Evolutionary conservation across 768 basidiomycete species (phyloP).

Genomic region (Pisolithus marmoratus): DNA sequence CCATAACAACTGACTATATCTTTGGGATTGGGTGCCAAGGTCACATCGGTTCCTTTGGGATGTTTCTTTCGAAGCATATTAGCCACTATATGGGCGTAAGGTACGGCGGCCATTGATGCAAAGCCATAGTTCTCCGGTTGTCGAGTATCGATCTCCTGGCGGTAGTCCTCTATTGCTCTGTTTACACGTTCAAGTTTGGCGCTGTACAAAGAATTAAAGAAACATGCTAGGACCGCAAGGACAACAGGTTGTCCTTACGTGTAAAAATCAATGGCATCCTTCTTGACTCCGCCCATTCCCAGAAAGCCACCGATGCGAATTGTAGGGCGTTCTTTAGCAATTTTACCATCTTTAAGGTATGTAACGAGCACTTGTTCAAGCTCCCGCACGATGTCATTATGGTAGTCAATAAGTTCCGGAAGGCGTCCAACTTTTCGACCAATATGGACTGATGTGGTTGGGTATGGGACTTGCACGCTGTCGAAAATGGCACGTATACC

Average conservation of each 20-base stretch:
- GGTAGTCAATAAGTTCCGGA: conserved; percentile 85
- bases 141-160: conserved; percentile 62
- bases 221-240: neutral
- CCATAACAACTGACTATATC: conserved; percentile 57
- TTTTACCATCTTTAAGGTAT: conserved; percentile 78
- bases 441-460: conserved; percentile 86
- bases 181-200: conserved; percentile 58
- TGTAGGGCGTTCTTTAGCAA: conserved; percentile 77
- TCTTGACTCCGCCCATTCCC: conserved; percentile 78
- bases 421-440: conserved; percentile 83
- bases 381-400: conserved; percentile 91
- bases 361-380: conserved; percentile 85
- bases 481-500: conserved; percentile 77
- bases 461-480: conserved; percentile 73
- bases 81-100: conserved; percentile 84
- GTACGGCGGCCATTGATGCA: conserved; percentile 83
- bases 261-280: conserved; percentile 92
- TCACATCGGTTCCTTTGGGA: conserved; percentile 65
- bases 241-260: conserved; percentile 49
- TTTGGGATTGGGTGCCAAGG: conserved; percentile 82
- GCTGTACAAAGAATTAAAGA: conserved; percentile 20
- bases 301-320: conserved; percentile 74
- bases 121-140: conserved; percentile 90
- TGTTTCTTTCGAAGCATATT: conserved; percentile 61
- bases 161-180: conserved; percentile 64